These are phyloP conservation scores for Oidiodendron maius DNA, from an alignment of 495 filamentous ascomycete genomes.

Conservation along the genomic window DNA sequence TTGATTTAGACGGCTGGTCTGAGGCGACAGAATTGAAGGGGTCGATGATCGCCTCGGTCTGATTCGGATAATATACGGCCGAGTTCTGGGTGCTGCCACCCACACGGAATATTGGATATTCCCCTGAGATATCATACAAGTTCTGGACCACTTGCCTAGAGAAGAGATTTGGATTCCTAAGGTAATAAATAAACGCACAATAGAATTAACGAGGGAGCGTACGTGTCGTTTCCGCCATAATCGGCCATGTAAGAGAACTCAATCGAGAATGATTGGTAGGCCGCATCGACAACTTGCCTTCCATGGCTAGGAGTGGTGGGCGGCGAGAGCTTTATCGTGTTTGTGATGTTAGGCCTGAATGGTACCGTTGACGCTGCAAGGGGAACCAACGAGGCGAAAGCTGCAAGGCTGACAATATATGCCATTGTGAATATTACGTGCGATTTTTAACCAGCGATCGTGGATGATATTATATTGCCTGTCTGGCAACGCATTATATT, in stretches of 20 bases:
- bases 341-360: slow-evolving; percentile 9
- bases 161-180: slow-evolving; percentile 19
- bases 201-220: background rate
- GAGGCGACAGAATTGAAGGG: slow-evolving; percentile 4
- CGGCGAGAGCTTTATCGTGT: background rate
- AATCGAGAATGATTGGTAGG: slow-evolving; percentile 20
- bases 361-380: background rate
- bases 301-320: slow-evolving; percentile 1
- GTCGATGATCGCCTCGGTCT: slow-evolving; percentile 16
- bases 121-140: slow-evolving; percentile 16
- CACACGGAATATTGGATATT: slow-evolving; percentile 18
- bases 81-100: slow-evolving; percentile 20
- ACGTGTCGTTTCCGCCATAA: slow-evolving; percentile 20
- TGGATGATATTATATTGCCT: background rate
- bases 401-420: background rate
- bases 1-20: slow-evolving; percentile 17
- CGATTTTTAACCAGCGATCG: too few relatives aligned
- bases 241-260: slow-evolving; percentile 24
- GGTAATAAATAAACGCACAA: background rate
- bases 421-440: background rate
- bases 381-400: background rate
- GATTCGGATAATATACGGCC: slow-evolving; percentile 12
- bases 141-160: slow-evolving; percentile 20
- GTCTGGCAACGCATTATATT: background rate
- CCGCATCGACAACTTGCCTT: slow-evolving; percentile 16